Evolutionary conservation across 306 rosid genomes (phyloP), one percentile per base, ranked within the genome.

Genomic region (Cucumis melo): DNA sequence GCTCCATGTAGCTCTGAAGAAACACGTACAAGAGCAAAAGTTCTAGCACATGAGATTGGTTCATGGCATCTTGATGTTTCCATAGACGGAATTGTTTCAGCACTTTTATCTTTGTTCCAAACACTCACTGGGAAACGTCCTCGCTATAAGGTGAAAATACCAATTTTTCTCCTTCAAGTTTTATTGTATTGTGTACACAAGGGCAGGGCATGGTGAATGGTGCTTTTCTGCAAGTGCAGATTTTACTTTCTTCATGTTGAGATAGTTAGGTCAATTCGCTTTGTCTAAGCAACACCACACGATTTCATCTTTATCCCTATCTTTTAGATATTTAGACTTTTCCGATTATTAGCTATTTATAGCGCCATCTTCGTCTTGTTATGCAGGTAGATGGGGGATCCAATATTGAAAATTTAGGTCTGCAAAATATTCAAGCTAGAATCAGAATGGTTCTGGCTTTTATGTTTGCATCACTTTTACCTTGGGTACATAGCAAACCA

Each of bases 391-490:
- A 91, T 83, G 97, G 99, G 67, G 96, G 97, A 84, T 90, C 99
- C 67, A 92, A 92, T 79, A 74, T 78, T 50, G 95, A 91, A 83
- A 94, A 94, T 84, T 83, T 94, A 78, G 87, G 95, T 81, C 82
- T 94, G 84, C 97, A 94, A 73, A 94, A 94, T 84, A 94, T 94
- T 84, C 99, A 92, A 85, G 97, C 97, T 79, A 84, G 96, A 84
- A 89, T 92, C 32, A 89, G 97, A 78, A 94, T 94, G 99, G 92
- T 94, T 76, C 85, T 94, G 65, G 99, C 99, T 85, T 94, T 92
- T 85, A 94, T 92, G 99, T 80, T 88, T 66, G 99, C 99, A 0
- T 94, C 96, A 59, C 97, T 94, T 59, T 85, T 92, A 86, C 97
- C 99, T 75, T 94, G 97, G 99, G 99, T 94, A 85, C 97, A 94